phyloP scores from a whole-genome alignment of 257 asterid species.

The Ocimum tenuiflorum region DNA sequence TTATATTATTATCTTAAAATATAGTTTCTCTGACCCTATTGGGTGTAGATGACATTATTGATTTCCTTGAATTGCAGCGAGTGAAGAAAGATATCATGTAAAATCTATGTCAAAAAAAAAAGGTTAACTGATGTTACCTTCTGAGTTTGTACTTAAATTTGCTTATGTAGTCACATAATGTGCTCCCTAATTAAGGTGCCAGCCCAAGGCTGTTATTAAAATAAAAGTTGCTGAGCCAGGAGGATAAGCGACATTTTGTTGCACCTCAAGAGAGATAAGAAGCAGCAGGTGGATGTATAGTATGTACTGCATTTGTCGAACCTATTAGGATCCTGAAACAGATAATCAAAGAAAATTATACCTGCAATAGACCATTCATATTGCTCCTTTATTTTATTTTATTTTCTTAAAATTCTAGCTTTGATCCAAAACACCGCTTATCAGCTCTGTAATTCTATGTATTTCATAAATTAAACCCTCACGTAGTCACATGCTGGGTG shows the following conservation, averaged over 20 bases:
- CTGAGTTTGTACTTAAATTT: slow-evolving; percentile 19
- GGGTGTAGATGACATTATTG: not conserved
- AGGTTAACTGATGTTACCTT: not conserved
- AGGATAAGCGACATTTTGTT: slow-evolving; percentile 1
- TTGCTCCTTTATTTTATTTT: no score
- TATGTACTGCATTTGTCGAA: not conserved
- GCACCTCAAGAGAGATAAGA: slow-evolving; percentile 4
- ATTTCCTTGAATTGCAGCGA: not conserved
- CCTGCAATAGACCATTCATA: slow-evolving; percentile 1
- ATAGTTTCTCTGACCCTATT: not conserved
- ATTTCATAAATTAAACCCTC: not conserved
- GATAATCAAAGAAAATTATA: slow-evolving; percentile 8
- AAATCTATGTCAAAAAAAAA: not conserved
- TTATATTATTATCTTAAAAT: not conserved
- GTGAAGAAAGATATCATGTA: not conserved
- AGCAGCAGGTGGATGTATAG: not conserved
- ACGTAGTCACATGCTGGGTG: not conserved
- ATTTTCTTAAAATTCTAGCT: slow-evolving; percentile 2
- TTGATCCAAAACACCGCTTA: not conserved
- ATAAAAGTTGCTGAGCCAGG: not conserved
- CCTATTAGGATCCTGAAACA: not conserved
- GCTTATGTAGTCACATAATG: not conserved
- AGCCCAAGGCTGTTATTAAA: not conserved
- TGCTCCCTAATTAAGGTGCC: not conserved
- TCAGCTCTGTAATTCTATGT: not conserved